phyloP scores from a whole-genome alignment of 495 filamentous ascomycete genomes.

The Penicillium antarcticum region DNA sequence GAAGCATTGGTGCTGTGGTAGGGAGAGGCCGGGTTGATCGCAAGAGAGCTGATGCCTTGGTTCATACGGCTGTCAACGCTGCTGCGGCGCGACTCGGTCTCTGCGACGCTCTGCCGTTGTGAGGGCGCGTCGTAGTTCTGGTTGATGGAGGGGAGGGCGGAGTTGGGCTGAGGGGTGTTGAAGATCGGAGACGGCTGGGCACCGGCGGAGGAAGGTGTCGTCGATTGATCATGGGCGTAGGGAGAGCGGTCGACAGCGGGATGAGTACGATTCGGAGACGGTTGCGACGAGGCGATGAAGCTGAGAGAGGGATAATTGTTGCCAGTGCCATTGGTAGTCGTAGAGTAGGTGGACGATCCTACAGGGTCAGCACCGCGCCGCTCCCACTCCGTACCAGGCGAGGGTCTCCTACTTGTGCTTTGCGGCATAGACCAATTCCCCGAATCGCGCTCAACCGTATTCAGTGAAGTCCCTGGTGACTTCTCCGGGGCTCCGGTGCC shows the following conservation, averaged over 20 bases:
- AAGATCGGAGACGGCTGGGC: constrained; percentile 45
- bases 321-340: constrained; percentile 43
- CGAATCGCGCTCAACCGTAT: constrained; percentile 48
- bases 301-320: constrained; percentile 48
- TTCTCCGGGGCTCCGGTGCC: constrained; percentile 31
- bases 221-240: constrained; percentile 38
- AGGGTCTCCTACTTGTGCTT: constrained; percentile 42
- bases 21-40: constrained; percentile 62
- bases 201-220: constrained; percentile 43
- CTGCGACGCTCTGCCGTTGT: constrained; percentile 44
- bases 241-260: constrained; percentile 45
- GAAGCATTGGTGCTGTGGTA: constrained; percentile 76
- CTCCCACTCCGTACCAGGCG: constrained; percentile 1
- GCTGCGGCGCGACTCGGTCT: constrained; percentile 63
- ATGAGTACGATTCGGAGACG: constrained; percentile 47
- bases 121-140: constrained; percentile 48
- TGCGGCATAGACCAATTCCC: constrained; percentile 52
- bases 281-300: constrained; percentile 47
- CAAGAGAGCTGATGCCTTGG: constrained; percentile 64
- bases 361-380: constrained; percentile 25
- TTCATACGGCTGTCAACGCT: constrained; percentile 78
- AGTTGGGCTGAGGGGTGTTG: constrained; percentile 33
- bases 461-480: constrained; percentile 44
- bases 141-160: constrained; percentile 49
- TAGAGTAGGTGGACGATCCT: constrained; percentile 57